phyloP scores from a whole-genome alignment of 176 grass and related monocot genomes.

The Hsuehochloa calcarea region DNA sequence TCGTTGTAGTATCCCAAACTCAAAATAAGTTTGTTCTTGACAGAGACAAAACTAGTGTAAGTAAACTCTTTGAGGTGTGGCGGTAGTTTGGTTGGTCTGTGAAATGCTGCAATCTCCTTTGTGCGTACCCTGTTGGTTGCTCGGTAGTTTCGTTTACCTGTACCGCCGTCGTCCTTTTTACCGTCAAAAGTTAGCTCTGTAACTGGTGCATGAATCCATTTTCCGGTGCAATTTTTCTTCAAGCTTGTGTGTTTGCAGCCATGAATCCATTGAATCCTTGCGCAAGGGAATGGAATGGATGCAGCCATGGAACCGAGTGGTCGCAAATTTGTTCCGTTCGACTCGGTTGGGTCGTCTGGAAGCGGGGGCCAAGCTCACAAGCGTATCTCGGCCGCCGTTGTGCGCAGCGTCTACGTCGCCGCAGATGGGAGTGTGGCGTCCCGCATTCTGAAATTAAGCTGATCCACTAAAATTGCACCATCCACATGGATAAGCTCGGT shows the following conservation, averaged over 20 bases:
- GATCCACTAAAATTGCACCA: too few relatives aligned
- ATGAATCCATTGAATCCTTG: background rate
- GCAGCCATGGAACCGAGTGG: too few relatives aligned
- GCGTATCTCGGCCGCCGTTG: too few relatives aligned
- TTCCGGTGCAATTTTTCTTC: background rate
- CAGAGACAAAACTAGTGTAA: background rate
- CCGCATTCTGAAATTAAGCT: too few relatives aligned
- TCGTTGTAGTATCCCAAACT: constrained; percentile 11
- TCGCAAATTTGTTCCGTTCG: too few relatives aligned
- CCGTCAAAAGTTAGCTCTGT: background rate
- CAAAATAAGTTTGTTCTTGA: background rate
- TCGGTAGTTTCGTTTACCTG: background rate
- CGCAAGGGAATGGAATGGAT: too few relatives aligned
- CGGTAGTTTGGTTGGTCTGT: background rate
- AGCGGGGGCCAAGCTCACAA: too few relatives aligned
- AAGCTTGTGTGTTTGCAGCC: background rate
- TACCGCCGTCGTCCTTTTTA: background rate
- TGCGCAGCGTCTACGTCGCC: too few relatives aligned
- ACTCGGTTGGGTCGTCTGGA: too few relatives aligned
- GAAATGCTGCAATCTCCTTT: background rate
- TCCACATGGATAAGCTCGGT: too few relatives aligned
- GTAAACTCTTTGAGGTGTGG: background rate
- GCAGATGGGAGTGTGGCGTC: too few relatives aligned
- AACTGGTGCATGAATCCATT: background rate
- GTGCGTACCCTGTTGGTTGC: background rate